Percentiles rank a stretch among this genome's conserved stretches.
Conservation (phyloP, 495 filamentous ascomycete genomes). For the Penicillium paxilli region DNA sequence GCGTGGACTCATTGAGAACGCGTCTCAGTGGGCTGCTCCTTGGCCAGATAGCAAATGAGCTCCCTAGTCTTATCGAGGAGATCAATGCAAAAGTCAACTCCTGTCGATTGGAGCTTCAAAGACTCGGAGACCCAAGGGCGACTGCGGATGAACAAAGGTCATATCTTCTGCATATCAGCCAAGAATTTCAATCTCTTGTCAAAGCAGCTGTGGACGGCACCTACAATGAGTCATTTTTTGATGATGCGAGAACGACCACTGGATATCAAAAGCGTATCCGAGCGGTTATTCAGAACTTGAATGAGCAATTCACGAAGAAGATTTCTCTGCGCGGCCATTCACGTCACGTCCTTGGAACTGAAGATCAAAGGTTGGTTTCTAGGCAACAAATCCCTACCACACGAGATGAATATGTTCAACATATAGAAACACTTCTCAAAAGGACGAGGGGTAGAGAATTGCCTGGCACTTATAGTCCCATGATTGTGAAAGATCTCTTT, state of each 20-base stretch:
- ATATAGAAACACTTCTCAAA: conserved; percentile 39
- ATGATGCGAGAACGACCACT: conserved; percentile 29
- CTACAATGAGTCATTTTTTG: conserved; percentile 60
- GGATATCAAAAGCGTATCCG: conserved; percentile 57
- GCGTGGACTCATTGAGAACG: conserved; percentile 49
- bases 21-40: conserved; percentile 59
- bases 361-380: conserved; percentile 1
- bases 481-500: conserved; percentile 52
- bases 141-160: conserved; percentile 50
- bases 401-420: conserved; percentile 36
- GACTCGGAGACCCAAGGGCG: conserved; percentile 50
- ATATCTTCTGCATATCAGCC: conserved; percentile 54
- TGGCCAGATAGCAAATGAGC: conserved; percentile 52
- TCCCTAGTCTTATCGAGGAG: conserved; percentile 60
- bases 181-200: conserved; percentile 48
- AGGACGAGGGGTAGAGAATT: conserved; percentile 46
- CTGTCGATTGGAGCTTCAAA: conserved; percentile 33
- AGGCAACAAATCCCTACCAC: conserved; percentile 22
- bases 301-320: conserved; percentile 49
- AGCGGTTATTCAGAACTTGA: conserved; percentile 58
- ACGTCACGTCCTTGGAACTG: conserved; percentile 11
- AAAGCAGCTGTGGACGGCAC: conserved; percentile 54
- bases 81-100: conserved; percentile 42
- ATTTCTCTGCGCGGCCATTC: conserved; percentile 48
- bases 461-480: conserved; percentile 51